Base-by-base conservation (phyloP, 192 early-diverging fungal species). In the Coemansia javaensis region DNA sequence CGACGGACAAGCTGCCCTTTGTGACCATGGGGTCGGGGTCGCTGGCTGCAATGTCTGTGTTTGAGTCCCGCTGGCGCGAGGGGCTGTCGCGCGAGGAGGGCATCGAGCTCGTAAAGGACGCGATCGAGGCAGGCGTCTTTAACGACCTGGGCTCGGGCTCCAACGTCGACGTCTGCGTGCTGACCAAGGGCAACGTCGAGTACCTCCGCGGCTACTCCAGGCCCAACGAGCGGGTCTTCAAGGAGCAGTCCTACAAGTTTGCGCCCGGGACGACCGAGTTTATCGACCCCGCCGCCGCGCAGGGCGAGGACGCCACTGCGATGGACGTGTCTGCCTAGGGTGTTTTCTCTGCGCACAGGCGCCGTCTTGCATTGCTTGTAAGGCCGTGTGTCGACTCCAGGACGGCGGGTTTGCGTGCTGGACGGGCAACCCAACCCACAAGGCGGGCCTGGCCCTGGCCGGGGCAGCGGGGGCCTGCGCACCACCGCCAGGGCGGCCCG, bases 111-210 rank as follows among this genome's bases (percentile, higher is more conserved):
- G 96, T 97, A 9, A 85, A 87, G 46, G 88, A 94, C 40, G 91
- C 94, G 37, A 92, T 99, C 63, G 85, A 89, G 66, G 87, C 94
- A 12, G 96, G 96, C 84, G 92, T 99, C 50, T 99, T 99, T 77
- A 97, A 99, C 75, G 96, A 99, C 66, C 65, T 97, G 27, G 96
- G 96, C 53, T 99, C 96, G 36, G 96, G 96, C 44, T 90, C 85
- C 23, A 97, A 94, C 63, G 93, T 99, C 39, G 93, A 99, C 72
- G 82, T 96, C 1, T 84, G 80, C 45, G 87, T 99, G 7, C 93
- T 99, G 63, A 89, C 84, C 43, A 87, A 88, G 63, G 88, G 77
- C 54, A 82, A 79, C 32, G 82, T 84, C 22, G 94, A 99, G 40
- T 82, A 87, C 40, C 78, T 90, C 18, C 83, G 91, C 20, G 89